These are phyloP conservation scores for Aspergillus cejpii DNA, from an alignment of 2,329 filamentous ascomycete genomes.

Conservation along the genomic window DNA sequence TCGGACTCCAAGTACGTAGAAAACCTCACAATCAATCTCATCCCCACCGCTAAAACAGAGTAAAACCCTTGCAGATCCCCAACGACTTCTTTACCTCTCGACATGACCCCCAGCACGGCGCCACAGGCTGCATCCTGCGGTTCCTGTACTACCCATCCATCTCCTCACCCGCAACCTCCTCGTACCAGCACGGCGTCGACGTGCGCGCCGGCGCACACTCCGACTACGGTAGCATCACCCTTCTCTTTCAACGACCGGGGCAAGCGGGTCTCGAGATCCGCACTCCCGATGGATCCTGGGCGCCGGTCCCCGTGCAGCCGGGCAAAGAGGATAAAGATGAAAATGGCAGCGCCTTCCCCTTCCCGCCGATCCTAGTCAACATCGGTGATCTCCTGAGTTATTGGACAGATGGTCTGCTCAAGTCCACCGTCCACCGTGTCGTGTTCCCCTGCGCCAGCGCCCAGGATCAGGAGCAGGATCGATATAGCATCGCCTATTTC, in stretches of 20 bases:
- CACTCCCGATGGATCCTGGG: conserved; percentile 53
- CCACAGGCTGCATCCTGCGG: conserved; percentile 57
- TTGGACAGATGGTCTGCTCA: conserved; percentile 84
- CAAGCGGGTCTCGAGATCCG: conserved; percentile 83
- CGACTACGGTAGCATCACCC: conserved; percentile 66
- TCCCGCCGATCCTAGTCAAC: conserved; percentile 65
- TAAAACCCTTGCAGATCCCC: conserved; percentile 32
- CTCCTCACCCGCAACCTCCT: conserved; percentile 36
- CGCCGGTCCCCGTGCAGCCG: conserved; percentile 61
- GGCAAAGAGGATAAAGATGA: conserved; percentile 7
- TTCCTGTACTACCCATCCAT: conserved; percentile 66
- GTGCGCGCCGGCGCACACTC: conserved; percentile 87
- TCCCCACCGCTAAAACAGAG: too few relatives aligned
- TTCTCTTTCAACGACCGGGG: conserved; percentile 75
- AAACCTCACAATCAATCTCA: too few relatives aligned
- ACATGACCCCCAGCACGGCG: conserved; percentile 48
- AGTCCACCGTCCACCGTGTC: conserved; percentile 83
- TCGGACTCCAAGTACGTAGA: conserved; percentile 61
- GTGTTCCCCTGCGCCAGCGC: conserved; percentile 54
- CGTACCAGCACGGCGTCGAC: conserved; percentile 50
- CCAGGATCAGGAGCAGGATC: conserved; percentile 41
- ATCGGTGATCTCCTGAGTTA: conserved; percentile 70
- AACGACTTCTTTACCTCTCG: conserved; percentile 54
- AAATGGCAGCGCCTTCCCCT: conserved; percentile 49
- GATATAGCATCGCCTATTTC: conserved; percentile 58